A percentile compares a stretch with the other conserved stretches of the same genome.
Evolutionary conservation across 768 basidiomycete species (phyloP).

Genomic region (Boletus sensibilis): DNA sequence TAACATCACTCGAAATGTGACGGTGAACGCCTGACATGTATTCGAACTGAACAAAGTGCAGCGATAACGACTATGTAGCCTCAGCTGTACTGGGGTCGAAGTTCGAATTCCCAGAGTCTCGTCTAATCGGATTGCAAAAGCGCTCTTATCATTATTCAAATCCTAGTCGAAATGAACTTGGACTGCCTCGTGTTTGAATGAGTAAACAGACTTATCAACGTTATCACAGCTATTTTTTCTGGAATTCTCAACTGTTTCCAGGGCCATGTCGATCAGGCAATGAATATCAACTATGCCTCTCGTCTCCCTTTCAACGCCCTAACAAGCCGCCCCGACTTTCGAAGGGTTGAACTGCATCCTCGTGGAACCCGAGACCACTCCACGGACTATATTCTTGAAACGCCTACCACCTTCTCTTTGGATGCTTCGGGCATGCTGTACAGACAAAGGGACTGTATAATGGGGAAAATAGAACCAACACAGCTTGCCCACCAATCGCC

Average conservation of each 20-base stretch:
- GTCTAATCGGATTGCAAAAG: conserved; percentile 3
- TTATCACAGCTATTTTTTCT: background rate
- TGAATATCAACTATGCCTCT: background rate
- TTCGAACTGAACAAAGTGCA: too few relatives aligned
- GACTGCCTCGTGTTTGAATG: conserved; percentile 24
- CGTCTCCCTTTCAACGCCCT: background rate
- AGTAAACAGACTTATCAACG: background rate
- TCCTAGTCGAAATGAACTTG: conserved; percentile 15
- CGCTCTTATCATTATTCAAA: conserved; percentile 1
- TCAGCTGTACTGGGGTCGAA: too few relatives aligned
- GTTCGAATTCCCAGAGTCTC: background rate
- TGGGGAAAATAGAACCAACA: conserved; percentile 3
- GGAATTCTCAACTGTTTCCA: background rate
- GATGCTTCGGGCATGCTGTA: background rate
- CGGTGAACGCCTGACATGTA: background rate
- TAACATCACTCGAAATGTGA: background rate
- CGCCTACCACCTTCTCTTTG: background rate
- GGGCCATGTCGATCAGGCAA: background rate
- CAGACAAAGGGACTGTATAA: conserved; percentile 10
- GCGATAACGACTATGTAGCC: too few relatives aligned
- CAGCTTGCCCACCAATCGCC: conserved; percentile 10
- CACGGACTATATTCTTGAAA: background rate
- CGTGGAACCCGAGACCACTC: background rate
- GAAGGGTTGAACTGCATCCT: background rate
- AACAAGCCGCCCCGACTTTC: background rate